Conservation (phyloP, 257 asterid genomes). For the Mitragyna speciosa region DNA sequence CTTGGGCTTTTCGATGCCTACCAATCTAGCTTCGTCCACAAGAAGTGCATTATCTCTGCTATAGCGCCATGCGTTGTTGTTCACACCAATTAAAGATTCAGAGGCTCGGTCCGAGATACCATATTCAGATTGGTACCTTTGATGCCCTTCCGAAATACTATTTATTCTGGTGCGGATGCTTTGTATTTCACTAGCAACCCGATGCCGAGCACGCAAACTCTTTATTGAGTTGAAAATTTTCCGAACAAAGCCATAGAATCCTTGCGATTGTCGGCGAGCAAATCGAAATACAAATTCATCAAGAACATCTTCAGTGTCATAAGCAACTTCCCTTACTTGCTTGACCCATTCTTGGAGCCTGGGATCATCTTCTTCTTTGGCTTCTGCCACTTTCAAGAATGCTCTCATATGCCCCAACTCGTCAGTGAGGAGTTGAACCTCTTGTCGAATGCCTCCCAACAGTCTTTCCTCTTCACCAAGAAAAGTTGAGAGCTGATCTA, state of each 20-base stretch:
- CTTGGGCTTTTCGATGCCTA: too few species aligned
- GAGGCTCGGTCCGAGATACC: background rate
- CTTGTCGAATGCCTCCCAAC: constrained; percentile 11
- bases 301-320: constrained; percentile 33
- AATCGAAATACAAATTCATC: constrained; percentile 19
- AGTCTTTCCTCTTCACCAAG: constrained; percentile 10
- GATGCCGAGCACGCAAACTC: constrained; percentile 10
- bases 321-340: constrained; percentile 34
- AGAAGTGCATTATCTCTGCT: too few species aligned
- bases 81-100: too few species aligned
- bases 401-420: constrained; percentile 27
- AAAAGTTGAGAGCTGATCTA: constrained; percentile 10
- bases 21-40: too few species aligned
- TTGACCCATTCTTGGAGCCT: constrained; percentile 28
- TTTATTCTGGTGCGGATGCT: too few species aligned
- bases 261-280: background rate
- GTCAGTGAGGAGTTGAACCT: constrained; percentile 18
- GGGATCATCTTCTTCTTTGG: constrained; percentile 18
- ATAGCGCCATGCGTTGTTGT: too few species aligned
- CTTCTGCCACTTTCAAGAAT: constrained; percentile 32
- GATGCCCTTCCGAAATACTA: too few species aligned
- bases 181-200: constrained; percentile 4
- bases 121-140: constrained; percentile 7
- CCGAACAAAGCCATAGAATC: background rate
- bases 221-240: background rate